These are phyloP conservation scores for Fusarium sp. DNA, from an alignment of 2,329 filamentous ascomycete species.

Conservation along the genomic window DNA sequence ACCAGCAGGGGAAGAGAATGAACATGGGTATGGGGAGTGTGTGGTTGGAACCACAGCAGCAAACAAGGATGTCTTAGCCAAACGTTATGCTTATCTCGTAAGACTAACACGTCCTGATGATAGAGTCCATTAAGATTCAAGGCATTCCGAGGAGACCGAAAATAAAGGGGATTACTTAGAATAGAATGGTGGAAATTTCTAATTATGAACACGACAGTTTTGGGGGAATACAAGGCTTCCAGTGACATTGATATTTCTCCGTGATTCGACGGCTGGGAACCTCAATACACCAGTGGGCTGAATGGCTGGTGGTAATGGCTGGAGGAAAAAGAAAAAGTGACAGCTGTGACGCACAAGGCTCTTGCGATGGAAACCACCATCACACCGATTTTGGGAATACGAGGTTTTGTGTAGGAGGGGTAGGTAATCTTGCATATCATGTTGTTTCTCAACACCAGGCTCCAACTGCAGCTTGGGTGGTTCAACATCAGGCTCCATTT, in stretches of 20 bases:
- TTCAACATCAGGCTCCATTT: neutral
- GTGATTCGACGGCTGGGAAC: conserved; percentile 17
- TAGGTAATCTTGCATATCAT: neutral
- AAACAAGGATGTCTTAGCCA: conserved; percentile 1
- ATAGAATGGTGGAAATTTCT: conserved; percentile 2
- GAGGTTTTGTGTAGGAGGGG: conserved; percentile 17
- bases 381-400: conserved; percentile 31
- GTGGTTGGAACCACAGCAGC: conserved; percentile 22
- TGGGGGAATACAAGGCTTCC: neutral
- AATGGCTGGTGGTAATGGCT: conserved; percentile 2
- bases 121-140: neutral
- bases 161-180: neutral
- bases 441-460: neutral
- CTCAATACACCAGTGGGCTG: neutral
- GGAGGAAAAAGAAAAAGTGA: neutral
- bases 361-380: neutral
- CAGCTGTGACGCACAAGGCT: conserved; percentile 30
- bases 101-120: neutral
- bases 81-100: conserved; percentile 24
- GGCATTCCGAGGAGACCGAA: neutral
- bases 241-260: conserved; percentile 23
- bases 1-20: conserved; percentile 9
- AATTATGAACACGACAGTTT: conserved; percentile 11
- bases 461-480: neutral
- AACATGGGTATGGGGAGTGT: neutral